Conservation (phyloP, 2,329 filamentous ascomycete genomes). For the Diaporthe batatas region DNA sequence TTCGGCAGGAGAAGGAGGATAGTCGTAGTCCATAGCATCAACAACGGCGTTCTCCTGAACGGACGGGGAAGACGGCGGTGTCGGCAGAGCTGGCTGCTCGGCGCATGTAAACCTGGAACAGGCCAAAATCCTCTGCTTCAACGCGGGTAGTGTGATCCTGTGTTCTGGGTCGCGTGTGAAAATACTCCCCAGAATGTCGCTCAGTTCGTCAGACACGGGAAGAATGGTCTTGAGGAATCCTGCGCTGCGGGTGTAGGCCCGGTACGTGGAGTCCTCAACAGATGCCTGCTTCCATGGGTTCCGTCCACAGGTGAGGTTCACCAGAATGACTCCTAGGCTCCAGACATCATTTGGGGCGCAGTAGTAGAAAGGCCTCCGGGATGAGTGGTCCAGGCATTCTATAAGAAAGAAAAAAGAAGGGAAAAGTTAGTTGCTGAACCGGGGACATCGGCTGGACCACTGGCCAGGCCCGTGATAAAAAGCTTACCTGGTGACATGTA, state of each 20-base stretch:
- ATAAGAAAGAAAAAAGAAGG: conserved; percentile 47
- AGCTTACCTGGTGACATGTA: conserved; percentile 98
- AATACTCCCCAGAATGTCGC: conserved; percentile 86
- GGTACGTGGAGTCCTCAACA: conserved; percentile 92
- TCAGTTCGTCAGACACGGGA: conserved; percentile 89
- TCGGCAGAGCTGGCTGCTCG: conserved; percentile 51
- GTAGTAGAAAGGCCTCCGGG: conserved; percentile 83
- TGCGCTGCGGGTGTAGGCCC: conserved; percentile 85
- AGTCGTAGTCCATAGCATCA: conserved; percentile 57
- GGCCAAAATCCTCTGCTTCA: conserved; percentile 80
- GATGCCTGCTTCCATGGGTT: conserved; percentile 99
- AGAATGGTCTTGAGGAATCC: conserved; percentile 94
- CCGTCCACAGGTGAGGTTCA: conserved; percentile 96
- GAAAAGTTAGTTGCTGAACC: conserved; percentile 48
- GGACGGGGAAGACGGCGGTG: conserved; percentile 62
- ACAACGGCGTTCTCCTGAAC: conserved; percentile 63
- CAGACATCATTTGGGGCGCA: conserved; percentile 97
- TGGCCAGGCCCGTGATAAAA: conserved; percentile 43
- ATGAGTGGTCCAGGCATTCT: conserved; percentile 90
- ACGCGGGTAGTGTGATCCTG: conserved; percentile 84
- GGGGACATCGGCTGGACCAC: conserved; percentile 35
- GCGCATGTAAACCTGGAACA: conserved; percentile 83
- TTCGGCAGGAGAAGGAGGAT: conserved; percentile 63
- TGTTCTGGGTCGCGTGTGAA: conserved; percentile 89
- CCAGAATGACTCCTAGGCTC: conserved; percentile 97